These are phyloP conservation scores for Athelia sp. DNA, from an alignment of 1,284 basidiomycete species.

Conservation along the genomic window DNA sequence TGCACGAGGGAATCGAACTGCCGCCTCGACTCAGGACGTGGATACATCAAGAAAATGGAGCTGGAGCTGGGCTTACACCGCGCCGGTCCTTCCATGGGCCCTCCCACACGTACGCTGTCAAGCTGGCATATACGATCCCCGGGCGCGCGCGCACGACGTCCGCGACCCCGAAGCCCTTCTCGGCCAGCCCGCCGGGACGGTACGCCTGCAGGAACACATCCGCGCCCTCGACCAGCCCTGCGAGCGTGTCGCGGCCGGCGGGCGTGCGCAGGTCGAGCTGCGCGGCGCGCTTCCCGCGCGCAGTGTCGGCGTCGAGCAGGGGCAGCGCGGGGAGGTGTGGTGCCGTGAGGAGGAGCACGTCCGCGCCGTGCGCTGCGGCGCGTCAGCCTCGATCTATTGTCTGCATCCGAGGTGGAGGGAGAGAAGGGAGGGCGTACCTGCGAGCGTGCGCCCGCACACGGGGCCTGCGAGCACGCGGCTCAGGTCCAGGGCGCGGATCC, in stretches of 20 bases:
- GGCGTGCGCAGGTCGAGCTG: constrained; percentile 48
- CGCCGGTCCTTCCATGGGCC: constrained; percentile 55
- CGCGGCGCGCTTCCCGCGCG: constrained; percentile 60
- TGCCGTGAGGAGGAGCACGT: constrained; percentile 56
- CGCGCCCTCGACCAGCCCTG: constrained; percentile 33
- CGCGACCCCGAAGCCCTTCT: constrained; percentile 44
- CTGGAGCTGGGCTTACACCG: constrained; percentile 34
- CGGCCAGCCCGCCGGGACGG: constrained; percentile 47
- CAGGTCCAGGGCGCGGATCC: constrained; percentile 52
- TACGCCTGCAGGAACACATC: constrained; percentile 70
- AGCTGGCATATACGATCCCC: constrained; percentile 54
- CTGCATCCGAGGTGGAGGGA: too few relatives aligned
- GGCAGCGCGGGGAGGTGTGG: constrained; percentile 52
- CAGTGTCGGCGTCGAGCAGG: constrained; percentile 53
- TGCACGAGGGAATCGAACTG: constrained; percentile 70
- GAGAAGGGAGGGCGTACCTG: constrained; percentile 30
- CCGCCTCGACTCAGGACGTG: not conserved
- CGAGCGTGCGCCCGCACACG: constrained; percentile 49
- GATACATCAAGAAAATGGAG: not conserved
- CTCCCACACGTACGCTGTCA: constrained; percentile 57
- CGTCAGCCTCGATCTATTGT: too few relatives aligned
- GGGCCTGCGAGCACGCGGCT: constrained; percentile 59
- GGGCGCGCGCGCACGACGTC: constrained; percentile 37
- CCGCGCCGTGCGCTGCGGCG: constrained; percentile 49
- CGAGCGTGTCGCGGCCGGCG: constrained; percentile 30